Evolutionary conservation across 1,139 yeast species (phyloP).

Genomic region (Taphrina communis): DNA sequence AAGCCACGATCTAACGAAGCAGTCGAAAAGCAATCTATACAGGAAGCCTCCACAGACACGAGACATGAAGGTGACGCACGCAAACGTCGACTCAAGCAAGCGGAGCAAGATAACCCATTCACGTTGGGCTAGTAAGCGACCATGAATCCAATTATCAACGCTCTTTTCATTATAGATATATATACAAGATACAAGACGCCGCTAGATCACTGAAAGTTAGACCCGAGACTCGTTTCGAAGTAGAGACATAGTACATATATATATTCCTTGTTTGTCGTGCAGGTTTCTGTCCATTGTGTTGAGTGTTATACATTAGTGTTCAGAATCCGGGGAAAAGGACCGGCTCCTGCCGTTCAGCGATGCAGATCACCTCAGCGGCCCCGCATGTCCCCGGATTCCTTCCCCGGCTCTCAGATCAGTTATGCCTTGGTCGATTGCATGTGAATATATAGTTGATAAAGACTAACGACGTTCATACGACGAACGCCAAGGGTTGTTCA

Average conservation of each 20-base stretch:
- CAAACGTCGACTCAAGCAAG: not conserved
- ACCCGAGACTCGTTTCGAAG: no score
- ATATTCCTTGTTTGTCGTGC: no score
- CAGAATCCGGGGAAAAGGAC: not conserved
- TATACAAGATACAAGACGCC: no score
- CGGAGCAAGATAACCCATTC: conserved; percentile 12
- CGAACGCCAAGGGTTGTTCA: no score
- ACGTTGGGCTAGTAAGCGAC: conserved; percentile 15
- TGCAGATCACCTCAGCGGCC: conserved; percentile 7
- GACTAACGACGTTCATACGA: no score
- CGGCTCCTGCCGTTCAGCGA: conserved; percentile 9
- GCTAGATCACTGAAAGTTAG: no score
- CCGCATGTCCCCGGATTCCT: conserved; percentile 1
- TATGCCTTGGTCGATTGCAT: no score
- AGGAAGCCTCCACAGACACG: not conserved
- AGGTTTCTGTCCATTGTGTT: no score
- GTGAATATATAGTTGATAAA: no score
- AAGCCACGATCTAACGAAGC: not conserved
- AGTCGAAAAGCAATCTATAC: not conserved
- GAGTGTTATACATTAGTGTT: no score
- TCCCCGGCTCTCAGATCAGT: not conserved
- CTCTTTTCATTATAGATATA: conserved; percentile 5
- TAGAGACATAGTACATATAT: no score
- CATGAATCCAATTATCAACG: no score
- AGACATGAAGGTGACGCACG: not conserved